These are phyloP conservation scores for Amylocarpus encephaloides DNA, from an alignment of 2,329 filamentous ascomycete species.

Conservation along the genomic window DNA sequence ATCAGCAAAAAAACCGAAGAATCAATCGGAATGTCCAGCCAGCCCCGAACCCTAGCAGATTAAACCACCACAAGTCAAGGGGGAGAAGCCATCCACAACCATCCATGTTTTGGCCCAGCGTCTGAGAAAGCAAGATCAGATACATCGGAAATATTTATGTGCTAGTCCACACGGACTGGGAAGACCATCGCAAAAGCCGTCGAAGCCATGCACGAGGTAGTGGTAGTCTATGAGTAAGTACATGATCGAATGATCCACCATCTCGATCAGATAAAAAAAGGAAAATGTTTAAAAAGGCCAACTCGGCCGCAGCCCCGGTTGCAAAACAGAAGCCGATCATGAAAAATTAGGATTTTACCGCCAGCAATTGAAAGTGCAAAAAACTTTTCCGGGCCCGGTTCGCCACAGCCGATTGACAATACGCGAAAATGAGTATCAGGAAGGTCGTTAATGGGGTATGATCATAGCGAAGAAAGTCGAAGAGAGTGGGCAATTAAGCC, in stretches of 20 bases:
- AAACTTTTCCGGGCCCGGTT: conserved; percentile 29
- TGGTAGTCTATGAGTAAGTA: conserved; percentile 29
- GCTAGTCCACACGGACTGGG: conserved; percentile 5
- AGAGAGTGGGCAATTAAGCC: conserved; percentile 38
- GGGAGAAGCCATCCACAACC: conserved; percentile 8
- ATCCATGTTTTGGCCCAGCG: conserved; percentile 10
- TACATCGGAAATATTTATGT: conserved; percentile 17
- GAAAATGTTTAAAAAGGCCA: conserved; percentile 16
- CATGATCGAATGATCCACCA: conserved; percentile 22
- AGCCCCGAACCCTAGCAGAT: conserved; percentile 7
- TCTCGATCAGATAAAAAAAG: conserved; percentile 19
- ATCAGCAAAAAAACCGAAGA: conserved; percentile 3
- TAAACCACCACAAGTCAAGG: neutral
- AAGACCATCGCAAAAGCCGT: conserved; percentile 14
- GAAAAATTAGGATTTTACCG: conserved; percentile 23
- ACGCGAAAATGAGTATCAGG: conserved; percentile 23
- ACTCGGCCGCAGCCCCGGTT: conserved; percentile 10
- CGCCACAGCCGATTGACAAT: conserved; percentile 29
- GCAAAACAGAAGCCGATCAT: conserved; percentile 6
- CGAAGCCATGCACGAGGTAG: conserved; percentile 16
- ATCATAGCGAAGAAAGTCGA: conserved; percentile 10
- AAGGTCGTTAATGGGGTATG: conserved; percentile 14
- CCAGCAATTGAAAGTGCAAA: conserved; percentile 22
- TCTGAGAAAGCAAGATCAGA: conserved; percentile 11
- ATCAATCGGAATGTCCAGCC: neutral